Evolutionary conservation across 2,329 filamentous ascomycete species (phyloP), one percentile per base, ranked within the genome.

Genomic region (Diatrype stigma): DNA sequence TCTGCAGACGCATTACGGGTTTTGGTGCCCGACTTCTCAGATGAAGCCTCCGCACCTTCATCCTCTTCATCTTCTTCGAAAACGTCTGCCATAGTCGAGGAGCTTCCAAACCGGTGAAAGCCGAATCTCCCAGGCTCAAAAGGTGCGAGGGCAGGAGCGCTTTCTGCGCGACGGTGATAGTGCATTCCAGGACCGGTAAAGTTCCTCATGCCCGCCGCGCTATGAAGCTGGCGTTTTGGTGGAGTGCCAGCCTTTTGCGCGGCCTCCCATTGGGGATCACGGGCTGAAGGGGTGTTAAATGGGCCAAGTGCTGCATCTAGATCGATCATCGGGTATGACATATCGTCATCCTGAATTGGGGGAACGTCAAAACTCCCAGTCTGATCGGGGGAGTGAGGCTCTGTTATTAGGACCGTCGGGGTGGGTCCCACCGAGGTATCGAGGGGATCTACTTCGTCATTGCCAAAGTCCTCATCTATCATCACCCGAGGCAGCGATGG

Each of bases 281-380:
- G 76, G 30, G 74, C 75, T 2, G 84, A 73, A 23, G 89, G 88
- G 0, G 91, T 96, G 62, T 95, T 94, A 69, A 96, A 96, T 0
- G 93, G 91, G 2, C 91, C 92, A 1, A 97, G 78, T 23, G 93
- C 94, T 17, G 92, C 93, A 71, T 99, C 94, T 40, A 99, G 75
- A 67, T 99, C 94, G 56, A 99, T 95, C 68, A 96, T 87, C 7
- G 89, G 86, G 63, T 85, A 89, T 48, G 86, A 79, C 3, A 81
- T 68, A 52, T 95, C 89, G 45, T 85, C 82, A 8, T 82, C 77
- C 2, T 68, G 68, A 40, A 60, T 70, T 54, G 60, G 62, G 17
- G 63, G 58, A 5, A 63, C 65, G 26, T 68, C 68, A 37, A 67
- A 52, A 58, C 73, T 69, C 42, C 71, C 73, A 62, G 72, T 71